Conservation (phyloP, 2,329 filamentous ascomycete species). For the Cephalotrichum gorgonifer region DNA sequence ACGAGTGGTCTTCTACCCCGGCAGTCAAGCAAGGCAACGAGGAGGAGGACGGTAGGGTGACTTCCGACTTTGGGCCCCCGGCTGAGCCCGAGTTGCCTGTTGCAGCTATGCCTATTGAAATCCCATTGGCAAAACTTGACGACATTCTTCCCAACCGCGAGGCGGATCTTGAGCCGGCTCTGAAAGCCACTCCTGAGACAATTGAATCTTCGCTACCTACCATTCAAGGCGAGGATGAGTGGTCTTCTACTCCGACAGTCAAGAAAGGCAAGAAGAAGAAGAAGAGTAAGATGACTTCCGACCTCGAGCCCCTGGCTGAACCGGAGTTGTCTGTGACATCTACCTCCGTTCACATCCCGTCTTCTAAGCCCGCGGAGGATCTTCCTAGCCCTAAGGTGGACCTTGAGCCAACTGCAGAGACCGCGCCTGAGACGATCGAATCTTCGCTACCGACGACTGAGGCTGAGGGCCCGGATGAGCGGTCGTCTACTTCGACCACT, state of each 20-base stretch:
- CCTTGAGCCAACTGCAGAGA: too few relatives aligned
- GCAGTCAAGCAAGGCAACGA: slow-evolving; percentile 1
- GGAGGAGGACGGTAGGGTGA: background rate
- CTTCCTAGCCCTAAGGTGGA: too few relatives aligned
- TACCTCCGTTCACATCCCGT: too few relatives aligned
- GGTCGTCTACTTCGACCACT: background rate
- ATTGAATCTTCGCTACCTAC: background rate
- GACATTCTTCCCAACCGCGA: background rate
- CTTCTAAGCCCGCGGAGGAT: too few relatives aligned
- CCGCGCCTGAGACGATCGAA: background rate
- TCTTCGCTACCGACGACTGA: background rate
- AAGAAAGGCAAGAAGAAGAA: slow-evolving; percentile 2
- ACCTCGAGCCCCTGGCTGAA: background rate
- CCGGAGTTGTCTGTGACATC: too few relatives aligned
- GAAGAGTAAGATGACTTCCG: background rate
- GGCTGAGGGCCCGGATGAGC: background rate
- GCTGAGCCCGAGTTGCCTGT: background rate
- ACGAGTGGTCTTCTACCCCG: background rate
- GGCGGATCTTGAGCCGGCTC: background rate
- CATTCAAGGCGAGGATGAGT: background rate
- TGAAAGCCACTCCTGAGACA: background rate
- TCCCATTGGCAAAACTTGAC: background rate
- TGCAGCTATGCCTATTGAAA: background rate
- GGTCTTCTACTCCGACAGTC: background rate
- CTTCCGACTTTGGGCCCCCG: background rate